These are phyloP conservation scores for Melastoma candidum DNA, from an alignment of 441 rosid species.

Conservation along the genomic window DNA sequence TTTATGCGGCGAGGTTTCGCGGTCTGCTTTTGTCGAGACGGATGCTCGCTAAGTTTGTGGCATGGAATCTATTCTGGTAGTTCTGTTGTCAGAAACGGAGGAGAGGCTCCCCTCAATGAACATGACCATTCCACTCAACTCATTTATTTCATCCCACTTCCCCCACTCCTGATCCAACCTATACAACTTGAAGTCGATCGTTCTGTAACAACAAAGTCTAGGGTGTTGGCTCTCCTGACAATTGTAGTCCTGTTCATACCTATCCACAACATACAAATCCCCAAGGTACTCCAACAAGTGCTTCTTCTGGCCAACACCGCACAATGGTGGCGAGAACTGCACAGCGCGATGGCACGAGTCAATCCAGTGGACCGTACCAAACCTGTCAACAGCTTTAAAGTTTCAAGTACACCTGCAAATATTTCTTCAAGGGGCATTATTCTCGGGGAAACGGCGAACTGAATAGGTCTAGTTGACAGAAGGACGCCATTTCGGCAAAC, in stretches of 20 bases:
- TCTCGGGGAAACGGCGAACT: slow-evolving; percentile 10
- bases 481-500: slow-evolving; percentile 1
- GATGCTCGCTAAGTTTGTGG: too few relatives aligned
- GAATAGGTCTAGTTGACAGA: slow-evolving; percentile 20
- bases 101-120: slow-evolving; percentile 19
- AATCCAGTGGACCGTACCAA: slow-evolving; percentile 29
- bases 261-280: slow-evolving; percentile 30
- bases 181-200: slow-evolving; percentile 18
- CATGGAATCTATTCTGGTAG: too few relatives aligned
- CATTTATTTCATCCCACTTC: slow-evolving; percentile 16
- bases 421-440: background rate
- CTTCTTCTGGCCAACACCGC: slow-evolving; percentile 20
- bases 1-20: too few relatives aligned
- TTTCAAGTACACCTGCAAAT: slow-evolving; percentile 10
- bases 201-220: background rate
- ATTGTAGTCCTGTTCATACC: background rate
- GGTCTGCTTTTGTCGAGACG: too few relatives aligned
- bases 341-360: slow-evolving; percentile 16
- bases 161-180: slow-evolving; percentile 19
- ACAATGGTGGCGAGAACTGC: slow-evolving; percentile 24
- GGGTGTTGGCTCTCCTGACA: background rate
- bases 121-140: slow-evolving; percentile 8
- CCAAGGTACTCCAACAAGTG: slow-evolving; percentile 24
- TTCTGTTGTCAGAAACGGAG: slow-evolving; percentile 25
- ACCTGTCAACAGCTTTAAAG: slow-evolving; percentile 21